These are phyloP conservation scores for Blastocystis sp. DNA, from an alignment of 352 stramenopile species.

Conservation along the genomic window DNA sequence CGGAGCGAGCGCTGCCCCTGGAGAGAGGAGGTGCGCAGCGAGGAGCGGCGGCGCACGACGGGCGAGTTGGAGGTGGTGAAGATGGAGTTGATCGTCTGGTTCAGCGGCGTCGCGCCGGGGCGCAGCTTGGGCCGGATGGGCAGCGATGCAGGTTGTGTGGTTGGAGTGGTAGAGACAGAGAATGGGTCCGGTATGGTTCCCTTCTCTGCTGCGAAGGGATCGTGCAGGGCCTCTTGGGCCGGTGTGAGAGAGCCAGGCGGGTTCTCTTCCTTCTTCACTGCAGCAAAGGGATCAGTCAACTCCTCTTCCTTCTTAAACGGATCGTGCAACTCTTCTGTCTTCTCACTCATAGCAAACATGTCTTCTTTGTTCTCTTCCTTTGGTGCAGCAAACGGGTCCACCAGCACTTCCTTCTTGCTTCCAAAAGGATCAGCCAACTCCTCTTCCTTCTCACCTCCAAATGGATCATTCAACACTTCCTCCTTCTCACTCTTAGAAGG, in stretches of 20 bases:
- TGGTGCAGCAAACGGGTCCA: not conserved
- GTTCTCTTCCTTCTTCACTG: not conserved
- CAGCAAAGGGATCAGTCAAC: constrained; percentile 27
- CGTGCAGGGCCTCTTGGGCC: not conserved
- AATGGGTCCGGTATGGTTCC: not conserved
- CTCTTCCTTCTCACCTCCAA: not conserved
- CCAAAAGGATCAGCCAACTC: constrained; percentile 40
- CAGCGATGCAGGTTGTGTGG: too few relatives aligned
- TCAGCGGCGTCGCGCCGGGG: too few relatives aligned
- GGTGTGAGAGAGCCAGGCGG: not conserved
- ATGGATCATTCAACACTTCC: not conserved
- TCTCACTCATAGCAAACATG: constrained; percentile 25
- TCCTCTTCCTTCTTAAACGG: not conserved
- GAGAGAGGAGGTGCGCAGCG: not conserved
- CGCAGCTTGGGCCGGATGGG: too few relatives aligned
- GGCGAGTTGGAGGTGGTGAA: not conserved
- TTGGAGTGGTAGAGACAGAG: too few relatives aligned
- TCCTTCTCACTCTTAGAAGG: not conserved
- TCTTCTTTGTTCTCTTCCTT: constrained; percentile 6
- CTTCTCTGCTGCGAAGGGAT: not conserved
- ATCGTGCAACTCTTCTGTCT: not conserved
- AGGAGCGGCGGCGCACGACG: not conserved
- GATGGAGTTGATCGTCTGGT: not conserved
- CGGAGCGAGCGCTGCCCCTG: not conserved
- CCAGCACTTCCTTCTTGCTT: constrained; percentile 9